Conservation (phyloP, 2,329 filamentous ascomycete genomes). For the Colletotrichum sp. region DNA sequence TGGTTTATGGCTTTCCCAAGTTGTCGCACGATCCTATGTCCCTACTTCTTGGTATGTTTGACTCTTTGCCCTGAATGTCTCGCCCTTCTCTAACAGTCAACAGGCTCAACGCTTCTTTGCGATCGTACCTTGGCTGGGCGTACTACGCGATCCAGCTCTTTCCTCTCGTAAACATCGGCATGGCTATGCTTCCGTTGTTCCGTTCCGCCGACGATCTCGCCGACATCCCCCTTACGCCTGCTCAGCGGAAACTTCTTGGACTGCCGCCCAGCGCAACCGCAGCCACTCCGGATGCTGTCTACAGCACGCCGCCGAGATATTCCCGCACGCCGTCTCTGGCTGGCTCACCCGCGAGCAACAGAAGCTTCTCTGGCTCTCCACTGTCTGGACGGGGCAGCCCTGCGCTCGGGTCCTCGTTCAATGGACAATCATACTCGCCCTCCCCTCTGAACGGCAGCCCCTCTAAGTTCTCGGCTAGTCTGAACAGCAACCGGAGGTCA, state of each 20-base stretch:
- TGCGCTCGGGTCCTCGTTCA: slow-evolving; percentile 34
- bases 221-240: slow-evolving; percentile 91
- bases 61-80: background rate
- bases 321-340: slow-evolving; percentile 72
- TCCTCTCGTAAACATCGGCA: slow-evolving; percentile 71
- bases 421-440: slow-evolving; percentile 51
- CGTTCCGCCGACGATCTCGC: slow-evolving; percentile 75
- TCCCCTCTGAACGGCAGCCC: slow-evolving; percentile 48
- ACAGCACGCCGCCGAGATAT: slow-evolving; percentile 87
- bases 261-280: slow-evolving; percentile 69
- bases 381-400: slow-evolving; percentile 61
- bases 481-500: slow-evolving; percentile 55
- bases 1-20: slow-evolving; percentile 39
- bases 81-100: background rate
- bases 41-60: slow-evolving; percentile 42
- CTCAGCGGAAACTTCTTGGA: slow-evolving; percentile 83
- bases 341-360: slow-evolving; percentile 64
- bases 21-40: slow-evolving; percentile 37
- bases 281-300: slow-evolving; percentile 69
- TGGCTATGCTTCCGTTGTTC: slow-evolving; percentile 75
- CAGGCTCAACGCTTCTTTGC: slow-evolving; percentile 3
- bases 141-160: slow-evolving; percentile 57
- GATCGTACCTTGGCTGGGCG: slow-evolving; percentile 43
- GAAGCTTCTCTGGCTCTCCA: slow-evolving; percentile 62
- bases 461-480: slow-evolving; percentile 64